Conservation (phyloP, 371 early-diverging fungal genomes). For the Sporodiniella umbellata region DNA sequence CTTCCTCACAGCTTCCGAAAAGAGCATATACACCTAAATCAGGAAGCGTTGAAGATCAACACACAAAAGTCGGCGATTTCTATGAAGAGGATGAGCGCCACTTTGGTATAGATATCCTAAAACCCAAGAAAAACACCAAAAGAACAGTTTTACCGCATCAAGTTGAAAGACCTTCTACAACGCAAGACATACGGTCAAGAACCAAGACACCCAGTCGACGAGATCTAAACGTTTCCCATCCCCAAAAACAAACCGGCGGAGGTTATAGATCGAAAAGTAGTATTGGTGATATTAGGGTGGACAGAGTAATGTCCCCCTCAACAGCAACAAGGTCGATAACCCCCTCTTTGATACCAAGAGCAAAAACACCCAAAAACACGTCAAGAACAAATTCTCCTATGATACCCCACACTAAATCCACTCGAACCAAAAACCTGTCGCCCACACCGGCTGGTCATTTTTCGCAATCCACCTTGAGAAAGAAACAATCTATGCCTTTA, state of each 20-base stretch:
- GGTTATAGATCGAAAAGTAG: conserved; percentile 29
- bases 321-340: conserved; percentile 22
- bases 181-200: conserved; percentile 14
- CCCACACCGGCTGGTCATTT: conserved; percentile 23
- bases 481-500: conserved; percentile 33
- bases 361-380: conserved; percentile 33
- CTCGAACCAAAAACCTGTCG: conserved; percentile 7
- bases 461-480: conserved; percentile 4
- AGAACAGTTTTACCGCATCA: background rate
- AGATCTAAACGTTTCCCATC: background rate
- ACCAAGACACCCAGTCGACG: conserved; percentile 34
- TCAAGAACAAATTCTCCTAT: conserved; percentile 22
- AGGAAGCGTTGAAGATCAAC: background rate
- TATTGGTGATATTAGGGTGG: conserved; percentile 18
- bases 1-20: conserved; percentile 1
- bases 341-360: conserved; percentile 45
- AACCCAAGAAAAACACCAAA: background rate
- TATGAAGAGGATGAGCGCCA: conserved; percentile 24
- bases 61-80: conserved; percentile 10
- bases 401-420: conserved; percentile 28
- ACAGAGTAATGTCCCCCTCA: conserved; percentile 12
- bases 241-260: conserved; percentile 2
- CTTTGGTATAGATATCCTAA: conserved; percentile 16
- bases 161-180: background rate
- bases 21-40: conserved; percentile 13